Conservation (phyloP, 305 asterid genomes). For the Lippia alba region DNA sequence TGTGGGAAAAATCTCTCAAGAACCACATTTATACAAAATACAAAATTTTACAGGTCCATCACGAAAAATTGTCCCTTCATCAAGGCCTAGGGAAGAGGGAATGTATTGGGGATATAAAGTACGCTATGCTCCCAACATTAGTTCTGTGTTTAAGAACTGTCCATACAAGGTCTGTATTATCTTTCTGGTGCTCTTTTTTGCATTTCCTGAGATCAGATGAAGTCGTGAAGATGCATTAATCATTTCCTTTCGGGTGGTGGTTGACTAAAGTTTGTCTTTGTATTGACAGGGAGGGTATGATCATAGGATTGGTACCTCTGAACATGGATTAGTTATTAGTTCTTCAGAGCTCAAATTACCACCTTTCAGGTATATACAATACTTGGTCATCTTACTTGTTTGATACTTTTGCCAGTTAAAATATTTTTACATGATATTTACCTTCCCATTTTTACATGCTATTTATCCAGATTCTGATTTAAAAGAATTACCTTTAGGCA, state of each 20-base stretch:
- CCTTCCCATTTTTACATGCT: not conserved
- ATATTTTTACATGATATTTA: not conserved
- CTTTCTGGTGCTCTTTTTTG: not conserved
- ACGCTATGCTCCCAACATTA: slow-evolving; percentile 85
- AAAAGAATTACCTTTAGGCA: slow-evolving; percentile 52
- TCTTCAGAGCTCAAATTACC: slow-evolving; percentile 82
- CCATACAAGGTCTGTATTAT: slow-evolving; percentile 65
- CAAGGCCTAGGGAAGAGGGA: slow-evolving; percentile 83
- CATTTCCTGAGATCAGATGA: not conserved
- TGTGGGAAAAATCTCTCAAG: slow-evolving; percentile 1
- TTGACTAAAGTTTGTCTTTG: slow-evolving; percentile 12
- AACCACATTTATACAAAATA: slow-evolving; percentile 15
- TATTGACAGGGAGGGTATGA: slow-evolving; percentile 84
- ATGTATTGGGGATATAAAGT: slow-evolving; percentile 95
- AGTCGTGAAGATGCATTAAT: not conserved
- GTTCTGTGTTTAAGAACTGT: slow-evolving; percentile 76
- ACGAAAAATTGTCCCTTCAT: slow-evolving; percentile 76
- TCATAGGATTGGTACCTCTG: slow-evolving; percentile 89
- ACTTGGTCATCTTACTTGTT: not conserved
- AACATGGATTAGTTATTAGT: slow-evolving; percentile 69
- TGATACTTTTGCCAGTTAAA: not conserved
- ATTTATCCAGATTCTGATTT: slow-evolving; percentile 4
- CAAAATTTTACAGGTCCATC: slow-evolving; percentile 56
- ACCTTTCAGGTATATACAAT: slow-evolving; percentile 58
- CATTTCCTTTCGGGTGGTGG: slow-evolving; percentile 8